Evolutionary conservation across 2,329 filamentous ascomycete genomes (phyloP).

Genomic region (Herpotrichia juniperi): DNA sequence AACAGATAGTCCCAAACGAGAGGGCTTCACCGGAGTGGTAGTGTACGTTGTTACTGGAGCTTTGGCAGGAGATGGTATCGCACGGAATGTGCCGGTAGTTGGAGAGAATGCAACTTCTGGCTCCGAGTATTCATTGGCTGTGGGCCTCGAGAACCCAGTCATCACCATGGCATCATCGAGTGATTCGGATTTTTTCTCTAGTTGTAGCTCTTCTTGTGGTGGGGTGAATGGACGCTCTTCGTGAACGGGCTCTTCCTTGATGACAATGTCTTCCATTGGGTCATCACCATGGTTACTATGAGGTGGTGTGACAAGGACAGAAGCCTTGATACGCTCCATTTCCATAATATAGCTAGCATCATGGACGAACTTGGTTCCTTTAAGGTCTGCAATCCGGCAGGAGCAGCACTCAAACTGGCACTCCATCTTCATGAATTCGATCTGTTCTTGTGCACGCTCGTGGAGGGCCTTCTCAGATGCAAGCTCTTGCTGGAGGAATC

Average conservation of each 20-base stretch:
- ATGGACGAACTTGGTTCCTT: slow-evolving; percentile 48
- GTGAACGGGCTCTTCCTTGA: slow-evolving; percentile 27
- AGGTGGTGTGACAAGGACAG: slow-evolving; percentile 63
- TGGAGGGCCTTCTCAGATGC: slow-evolving; percentile 63
- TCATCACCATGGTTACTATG: slow-evolving; percentile 65
- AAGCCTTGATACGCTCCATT: slow-evolving; percentile 47
- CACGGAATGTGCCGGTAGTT: slow-evolving; percentile 45
- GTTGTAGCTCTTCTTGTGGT: slow-evolving; percentile 17
- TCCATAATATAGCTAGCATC: slow-evolving; percentile 41
- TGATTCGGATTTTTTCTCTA: slow-evolving; percentile 1
- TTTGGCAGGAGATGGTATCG: slow-evolving; percentile 39
- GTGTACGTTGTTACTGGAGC: slow-evolving; percentile 11
- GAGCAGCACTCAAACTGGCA: slow-evolving; percentile 72
- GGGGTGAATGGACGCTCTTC: slow-evolving; percentile 28
- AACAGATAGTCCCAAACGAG: slow-evolving; percentile 18
- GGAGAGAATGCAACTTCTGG: slow-evolving; percentile 41
- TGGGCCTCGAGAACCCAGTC: slow-evolving; percentile 15
- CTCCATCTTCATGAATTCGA: slow-evolving; percentile 78
- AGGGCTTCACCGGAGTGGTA: slow-evolving; percentile 20
- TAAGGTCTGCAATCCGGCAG: slow-evolving; percentile 54
- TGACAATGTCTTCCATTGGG: slow-evolving; percentile 37
- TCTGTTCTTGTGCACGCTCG: slow-evolving; percentile 71
- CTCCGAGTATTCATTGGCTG: slow-evolving; percentile 20
- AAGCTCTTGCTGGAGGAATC: slow-evolving; percentile 59
- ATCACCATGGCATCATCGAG: slow-evolving; percentile 13